Conservation (phyloP, 805 yeast genomes). For the Cyberlindnera sargentensis region DNA sequence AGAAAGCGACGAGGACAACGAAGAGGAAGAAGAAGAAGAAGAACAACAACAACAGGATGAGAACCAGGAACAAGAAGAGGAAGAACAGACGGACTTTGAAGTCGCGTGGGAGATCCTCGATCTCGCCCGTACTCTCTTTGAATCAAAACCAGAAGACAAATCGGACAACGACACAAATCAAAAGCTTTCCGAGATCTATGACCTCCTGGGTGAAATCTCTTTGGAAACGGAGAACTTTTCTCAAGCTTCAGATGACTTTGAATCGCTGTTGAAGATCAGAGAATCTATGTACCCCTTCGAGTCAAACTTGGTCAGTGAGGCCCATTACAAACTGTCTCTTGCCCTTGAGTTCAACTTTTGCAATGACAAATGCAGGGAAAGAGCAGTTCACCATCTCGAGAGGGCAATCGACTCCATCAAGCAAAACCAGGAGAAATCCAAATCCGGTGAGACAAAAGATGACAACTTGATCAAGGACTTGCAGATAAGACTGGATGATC, state of each 20-base stretch:
- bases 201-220: conserved; percentile 82
- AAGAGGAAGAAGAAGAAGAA: conserved; percentile 10
- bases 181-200: conserved; percentile 68
- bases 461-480: conserved; percentile 50
- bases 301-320: conserved; percentile 62
- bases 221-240: conserved; percentile 82
- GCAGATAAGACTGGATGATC: conserved; percentile 47
- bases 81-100: conserved; percentile 68
- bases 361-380: conserved; percentile 35
- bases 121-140: conserved; percentile 62
- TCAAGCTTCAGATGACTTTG: conserved; percentile 70
- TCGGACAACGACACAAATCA: conserved; percentile 28
- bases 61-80: conserved; percentile 24
- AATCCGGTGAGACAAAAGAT: conserved; percentile 29
- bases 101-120: conserved; percentile 86
- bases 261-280: conserved; percentile 48
- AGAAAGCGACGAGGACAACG: neutral
- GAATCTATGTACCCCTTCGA: conserved; percentile 39
- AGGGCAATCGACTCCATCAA: conserved; percentile 46
- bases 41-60: conserved; percentile 21
- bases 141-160: conserved; percentile 23
- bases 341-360: conserved; percentile 70
- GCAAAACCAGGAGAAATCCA: conserved; percentile 2
- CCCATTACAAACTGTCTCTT: conserved; percentile 72
- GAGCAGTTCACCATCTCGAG: conserved; percentile 49